phyloP scores from a whole-genome alignment of 1,284 basidiomycete species.

The Chondrostereum purpureum region DNA sequence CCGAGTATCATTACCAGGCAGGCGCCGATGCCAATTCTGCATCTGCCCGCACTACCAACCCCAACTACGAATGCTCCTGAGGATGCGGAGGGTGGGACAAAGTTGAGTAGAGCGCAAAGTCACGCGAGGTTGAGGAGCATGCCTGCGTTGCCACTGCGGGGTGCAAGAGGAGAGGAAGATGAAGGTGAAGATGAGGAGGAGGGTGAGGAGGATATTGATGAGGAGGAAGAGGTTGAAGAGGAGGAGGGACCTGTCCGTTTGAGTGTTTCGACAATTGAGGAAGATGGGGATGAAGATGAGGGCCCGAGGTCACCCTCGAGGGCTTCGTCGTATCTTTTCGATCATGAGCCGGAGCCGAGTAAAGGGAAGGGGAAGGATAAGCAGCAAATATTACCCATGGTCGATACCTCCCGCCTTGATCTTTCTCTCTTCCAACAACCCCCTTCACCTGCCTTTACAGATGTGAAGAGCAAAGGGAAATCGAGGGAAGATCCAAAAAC shows the following conservation, averaged over 20 bases:
- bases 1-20: slow-evolving; percentile 44
- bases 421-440: slow-evolving; percentile 22
- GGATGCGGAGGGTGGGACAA: slow-evolving; percentile 2
- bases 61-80: slow-evolving; percentile 15
- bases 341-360: slow-evolving; percentile 13
- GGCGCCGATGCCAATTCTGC: slow-evolving; percentile 41
- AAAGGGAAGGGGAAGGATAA: neutral
- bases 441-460: slow-evolving; percentile 3
- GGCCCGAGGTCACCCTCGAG: neutral
- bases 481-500: slow-evolving; percentile 9
- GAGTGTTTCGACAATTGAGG: slow-evolving; percentile 5
- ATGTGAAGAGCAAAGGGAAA: slow-evolving; percentile 15
- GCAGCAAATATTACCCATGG: slow-evolving; percentile 17
- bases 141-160: slow-evolving; percentile 36
- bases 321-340: slow-evolving; percentile 1
- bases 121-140: slow-evolving; percentile 23
- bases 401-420: slow-evolving; percentile 24
- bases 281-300: slow-evolving; percentile 14
- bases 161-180: slow-evolving; percentile 30
- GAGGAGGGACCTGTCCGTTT: slow-evolving; percentile 5
- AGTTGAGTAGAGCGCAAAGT: slow-evolving; percentile 13
- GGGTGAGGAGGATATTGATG: slow-evolving; percentile 16
- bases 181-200: slow-evolving; percentile 28
- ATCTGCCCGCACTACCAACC: slow-evolving; percentile 39
- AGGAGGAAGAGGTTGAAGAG: slow-evolving; percentile 14